These are phyloP conservation scores for Cornus kousa DNA, from an alignment of 148 eudicot species.

Conservation along the genomic window DNA sequence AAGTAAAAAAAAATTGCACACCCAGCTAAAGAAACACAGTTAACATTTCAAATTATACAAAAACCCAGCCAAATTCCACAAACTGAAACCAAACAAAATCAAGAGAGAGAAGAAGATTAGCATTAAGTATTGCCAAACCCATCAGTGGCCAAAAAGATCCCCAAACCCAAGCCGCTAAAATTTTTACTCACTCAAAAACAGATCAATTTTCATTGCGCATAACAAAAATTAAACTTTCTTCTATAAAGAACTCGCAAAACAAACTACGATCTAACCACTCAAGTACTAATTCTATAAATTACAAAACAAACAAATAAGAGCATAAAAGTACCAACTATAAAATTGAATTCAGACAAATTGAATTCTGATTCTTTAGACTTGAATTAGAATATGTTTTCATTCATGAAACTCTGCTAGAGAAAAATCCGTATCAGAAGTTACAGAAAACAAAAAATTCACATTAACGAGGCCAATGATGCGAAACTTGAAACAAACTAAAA, in stretches of 20 bases:
- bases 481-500: background rate
- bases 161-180: background rate
- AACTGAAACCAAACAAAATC: background rate
- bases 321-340: background rate
- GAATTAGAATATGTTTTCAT: background rate
- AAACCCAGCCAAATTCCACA: background rate
- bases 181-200: background rate
- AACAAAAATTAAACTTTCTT: background rate
- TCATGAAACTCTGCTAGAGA: background rate
- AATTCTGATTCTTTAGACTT: background rate
- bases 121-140: background rate
- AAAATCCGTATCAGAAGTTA: too few relatives aligned
- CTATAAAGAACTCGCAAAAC: background rate
- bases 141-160: background rate
- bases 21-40: background rate
- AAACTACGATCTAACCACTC: background rate
- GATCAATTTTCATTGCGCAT: too few relatives aligned
- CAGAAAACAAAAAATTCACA: background rate
- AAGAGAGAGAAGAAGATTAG: background rate
- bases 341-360: background rate
- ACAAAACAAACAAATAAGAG: too few relatives aligned
- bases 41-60: too few relatives aligned
- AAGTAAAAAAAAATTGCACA: background rate
- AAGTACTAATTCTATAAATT: too few relatives aligned
- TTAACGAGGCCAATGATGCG: background rate